phyloP scores from a whole-genome alignment of 768 basidiomycete species.

The Dictyophora rubrovolvata region DNA sequence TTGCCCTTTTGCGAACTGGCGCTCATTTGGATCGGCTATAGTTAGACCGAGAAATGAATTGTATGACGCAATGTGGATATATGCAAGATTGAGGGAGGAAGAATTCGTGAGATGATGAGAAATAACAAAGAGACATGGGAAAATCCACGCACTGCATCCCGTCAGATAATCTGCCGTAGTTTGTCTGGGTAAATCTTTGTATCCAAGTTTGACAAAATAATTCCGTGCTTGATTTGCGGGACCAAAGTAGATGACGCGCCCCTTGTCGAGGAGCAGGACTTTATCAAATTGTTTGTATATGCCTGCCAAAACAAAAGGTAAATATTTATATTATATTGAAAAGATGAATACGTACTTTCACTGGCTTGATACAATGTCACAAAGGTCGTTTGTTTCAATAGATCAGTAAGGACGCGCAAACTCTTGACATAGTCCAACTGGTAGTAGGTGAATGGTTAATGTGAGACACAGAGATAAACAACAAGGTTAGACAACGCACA shows the following conservation, averaged over 20 bases:
- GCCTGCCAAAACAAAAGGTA: not conserved
- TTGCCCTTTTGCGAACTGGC: constrained; percentile 59
- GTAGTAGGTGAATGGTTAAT: constrained; percentile 12
- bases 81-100: not conserved
- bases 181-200: constrained; percentile 33
- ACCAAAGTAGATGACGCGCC: constrained; percentile 40
- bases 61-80: not conserved
- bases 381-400: constrained; percentile 29
- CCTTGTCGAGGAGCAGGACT: constrained; percentile 36
- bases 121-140: not conserved
- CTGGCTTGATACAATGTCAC: constrained; percentile 36
- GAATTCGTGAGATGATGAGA: not conserved
- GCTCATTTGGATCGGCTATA: constrained; percentile 69
- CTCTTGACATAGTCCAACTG: constrained; percentile 38
- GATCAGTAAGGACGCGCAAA: constrained; percentile 31
- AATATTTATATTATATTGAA: not conserved
- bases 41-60: not conserved
- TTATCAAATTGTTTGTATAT: constrained; percentile 28
- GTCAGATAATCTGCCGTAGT: constrained; percentile 40
- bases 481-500: constrained; percentile 7
- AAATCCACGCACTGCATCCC: constrained; percentile 7
- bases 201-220: constrained; percentile 38
- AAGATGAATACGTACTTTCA: constrained; percentile 1
- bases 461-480: no score
- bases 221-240: constrained; percentile 26